These are phyloP conservation scores for Phyllosticta citrichinensis DNA, from an alignment of 2,329 filamentous ascomycete species.

Conservation along the genomic window DNA sequence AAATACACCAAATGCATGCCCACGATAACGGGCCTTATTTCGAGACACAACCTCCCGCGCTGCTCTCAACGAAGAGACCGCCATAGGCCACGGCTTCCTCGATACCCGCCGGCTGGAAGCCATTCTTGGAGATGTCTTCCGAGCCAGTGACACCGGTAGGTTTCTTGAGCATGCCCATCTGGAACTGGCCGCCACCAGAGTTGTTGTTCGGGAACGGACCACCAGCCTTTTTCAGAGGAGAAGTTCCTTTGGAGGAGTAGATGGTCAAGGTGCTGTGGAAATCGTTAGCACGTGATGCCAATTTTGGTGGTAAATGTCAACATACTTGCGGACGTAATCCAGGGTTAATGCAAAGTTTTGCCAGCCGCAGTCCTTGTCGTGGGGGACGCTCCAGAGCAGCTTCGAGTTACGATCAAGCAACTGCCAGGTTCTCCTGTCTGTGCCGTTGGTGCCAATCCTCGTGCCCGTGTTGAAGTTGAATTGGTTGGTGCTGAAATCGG, in stretches of 20 bases:
- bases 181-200: slow-evolving; percentile 50
- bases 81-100: slow-evolving; percentile 32
- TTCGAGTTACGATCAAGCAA: slow-evolving; percentile 25
- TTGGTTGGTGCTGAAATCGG: slow-evolving; percentile 32
- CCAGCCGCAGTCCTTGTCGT: slow-evolving; percentile 39
- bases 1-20: not conserved
- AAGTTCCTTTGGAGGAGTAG: slow-evolving; percentile 44
- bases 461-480: slow-evolving; percentile 46
- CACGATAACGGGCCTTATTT: slow-evolving; percentile 13
- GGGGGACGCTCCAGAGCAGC: slow-evolving; percentile 41
- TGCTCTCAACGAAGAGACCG: slow-evolving; percentile 30
- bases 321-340: slow-evolving; percentile 47
- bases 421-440: slow-evolving; percentile 38
- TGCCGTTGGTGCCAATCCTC: slow-evolving; percentile 38
- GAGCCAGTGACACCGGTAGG: slow-evolving; percentile 33
- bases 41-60: slow-evolving; percentile 23
- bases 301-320: slow-evolving; percentile 4
- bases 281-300: not conserved
- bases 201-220: slow-evolving; percentile 41
- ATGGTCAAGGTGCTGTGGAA: slow-evolving; percentile 42
- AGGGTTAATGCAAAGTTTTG: slow-evolving; percentile 53
- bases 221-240: slow-evolving; percentile 39
- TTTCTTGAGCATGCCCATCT: slow-evolving; percentile 55
- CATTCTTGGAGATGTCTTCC: slow-evolving; percentile 28
- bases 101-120: slow-evolving; percentile 24